phyloP scores from a whole-genome alignment of 129 eudicot genomes.

The Scalesia atractyloides region DNA sequence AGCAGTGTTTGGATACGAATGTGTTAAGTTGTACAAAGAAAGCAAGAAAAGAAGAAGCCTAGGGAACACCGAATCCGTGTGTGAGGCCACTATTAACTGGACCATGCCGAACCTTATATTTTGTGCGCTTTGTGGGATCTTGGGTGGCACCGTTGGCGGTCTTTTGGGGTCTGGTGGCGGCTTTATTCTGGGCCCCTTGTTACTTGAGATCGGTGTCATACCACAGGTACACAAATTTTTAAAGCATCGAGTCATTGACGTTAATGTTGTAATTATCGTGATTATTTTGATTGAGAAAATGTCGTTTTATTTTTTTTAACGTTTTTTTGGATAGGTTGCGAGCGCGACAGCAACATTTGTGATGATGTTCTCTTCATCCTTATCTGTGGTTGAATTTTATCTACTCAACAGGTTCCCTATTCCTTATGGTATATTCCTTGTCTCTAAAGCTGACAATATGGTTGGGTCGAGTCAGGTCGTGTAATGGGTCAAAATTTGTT shows the following conservation, averaged over 20 bases:
- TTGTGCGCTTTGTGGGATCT: slow-evolving; percentile 84
- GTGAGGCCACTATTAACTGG: slow-evolving; percentile 90
- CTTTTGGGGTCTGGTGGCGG: slow-evolving; percentile 98
- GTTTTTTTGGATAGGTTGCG: slow-evolving; percentile 53
- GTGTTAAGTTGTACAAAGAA: slow-evolving; percentile 61
- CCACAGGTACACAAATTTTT: slow-evolving; percentile 68
- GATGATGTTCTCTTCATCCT: slow-evolving; percentile 93
- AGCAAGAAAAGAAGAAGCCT: slow-evolving; percentile 58
- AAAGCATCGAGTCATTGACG: too few relatives aligned
- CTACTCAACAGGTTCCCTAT: slow-evolving; percentile 84
- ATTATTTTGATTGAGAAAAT: slow-evolving; percentile 11
- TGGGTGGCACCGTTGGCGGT: slow-evolving; percentile 98
- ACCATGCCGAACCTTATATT: slow-evolving; percentile 58
- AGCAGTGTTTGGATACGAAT: slow-evolving; percentile 77
- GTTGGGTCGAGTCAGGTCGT: neutral
- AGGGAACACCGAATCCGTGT: slow-evolving; percentile 65
- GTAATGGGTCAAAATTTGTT: neutral
- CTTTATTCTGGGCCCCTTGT: slow-evolving; percentile 86
- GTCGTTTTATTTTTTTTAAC: neutral
- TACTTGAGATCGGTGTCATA: slow-evolving; percentile 94
- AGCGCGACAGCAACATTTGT: slow-evolving; percentile 98
- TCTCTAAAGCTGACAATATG: neutral
- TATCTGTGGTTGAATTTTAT: slow-evolving; percentile 95
- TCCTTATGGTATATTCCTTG: slow-evolving; percentile 61
- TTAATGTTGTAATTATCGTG: neutral